Conservation (phyloP, 169 alveolate species). For the Eimeria praecox region DNA sequence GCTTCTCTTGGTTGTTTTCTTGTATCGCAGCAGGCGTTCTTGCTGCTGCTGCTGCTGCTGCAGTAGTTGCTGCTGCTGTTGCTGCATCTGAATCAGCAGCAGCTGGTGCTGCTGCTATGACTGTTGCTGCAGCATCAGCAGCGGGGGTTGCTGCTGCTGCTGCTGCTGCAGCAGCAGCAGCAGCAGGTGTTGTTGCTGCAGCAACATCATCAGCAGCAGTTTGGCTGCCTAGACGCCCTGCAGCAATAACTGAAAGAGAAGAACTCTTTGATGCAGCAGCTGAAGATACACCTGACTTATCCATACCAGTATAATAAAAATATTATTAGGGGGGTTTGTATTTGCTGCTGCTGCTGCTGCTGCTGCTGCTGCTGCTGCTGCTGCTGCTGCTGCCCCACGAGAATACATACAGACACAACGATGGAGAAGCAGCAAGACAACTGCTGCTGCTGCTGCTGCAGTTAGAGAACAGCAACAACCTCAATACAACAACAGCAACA, state of each 20-base stretch:
- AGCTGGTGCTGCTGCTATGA: not conserved
- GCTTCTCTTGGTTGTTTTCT: not conserved
- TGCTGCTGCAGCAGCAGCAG: conserved; percentile 40
- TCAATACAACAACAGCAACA: not conserved
- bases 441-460: conserved; percentile 47
- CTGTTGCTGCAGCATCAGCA: conserved; percentile 10
- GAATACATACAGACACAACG: too few species aligned
- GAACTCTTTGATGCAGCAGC: too few species aligned
- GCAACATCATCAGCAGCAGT: not conserved
- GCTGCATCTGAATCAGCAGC: not conserved
- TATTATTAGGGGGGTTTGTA: too few species aligned
- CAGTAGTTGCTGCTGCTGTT: conserved; percentile 11
- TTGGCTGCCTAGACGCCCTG: not conserved
- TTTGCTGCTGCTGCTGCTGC: not conserved
- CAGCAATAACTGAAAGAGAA: not conserved
- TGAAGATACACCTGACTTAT: too few species aligned
- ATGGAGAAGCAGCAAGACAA: too few species aligned
- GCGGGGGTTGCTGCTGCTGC: not conserved
- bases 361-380: conserved; percentile 14
- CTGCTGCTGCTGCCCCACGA: not conserved
- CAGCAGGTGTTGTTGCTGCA: not conserved
- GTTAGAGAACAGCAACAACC: not conserved
- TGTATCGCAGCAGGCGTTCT: not conserved
- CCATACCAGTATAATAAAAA: too few species aligned
- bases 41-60: conserved; percentile 28